phyloP scores from a whole-genome alignment of 345 rosid genomes.

The Dipteronia sinensis region DNA sequence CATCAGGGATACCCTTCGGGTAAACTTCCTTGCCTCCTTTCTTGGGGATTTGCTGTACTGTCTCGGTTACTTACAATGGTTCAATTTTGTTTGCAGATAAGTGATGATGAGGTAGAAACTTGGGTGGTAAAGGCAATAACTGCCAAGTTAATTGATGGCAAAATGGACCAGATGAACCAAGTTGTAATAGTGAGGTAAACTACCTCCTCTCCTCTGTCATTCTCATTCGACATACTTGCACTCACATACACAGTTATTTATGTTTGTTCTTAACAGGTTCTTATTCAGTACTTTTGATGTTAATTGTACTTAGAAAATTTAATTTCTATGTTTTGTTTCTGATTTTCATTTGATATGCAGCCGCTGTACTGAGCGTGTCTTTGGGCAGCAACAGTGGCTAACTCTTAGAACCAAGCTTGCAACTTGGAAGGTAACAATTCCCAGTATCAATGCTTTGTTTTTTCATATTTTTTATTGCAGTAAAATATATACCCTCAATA shows the following conservation, averaged over 20 bases:
- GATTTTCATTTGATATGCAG: slow-evolving; percentile 39
- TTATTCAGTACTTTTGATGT: not conserved
- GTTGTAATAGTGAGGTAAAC: slow-evolving; percentile 73
- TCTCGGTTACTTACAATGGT: slow-evolving; percentile 10
- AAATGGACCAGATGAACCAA: slow-evolving; percentile 95
- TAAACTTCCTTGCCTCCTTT: slow-evolving; percentile 26
- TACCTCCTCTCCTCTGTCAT: not conserved
- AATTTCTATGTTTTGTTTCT: slow-evolving; percentile 7
- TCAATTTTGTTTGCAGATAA: slow-evolving; percentile 46
- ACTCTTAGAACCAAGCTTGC: slow-evolving; percentile 66
- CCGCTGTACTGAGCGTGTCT: slow-evolving; percentile 70
- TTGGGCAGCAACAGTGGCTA: slow-evolving; percentile 76
- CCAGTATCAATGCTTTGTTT: not conserved
- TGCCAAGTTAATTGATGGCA: slow-evolving; percentile 74
- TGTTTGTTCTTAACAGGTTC: not conserved
- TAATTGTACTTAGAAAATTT: not conserved
- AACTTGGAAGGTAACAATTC: slow-evolving; percentile 67
- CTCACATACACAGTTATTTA: not conserved
- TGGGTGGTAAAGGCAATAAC: slow-evolving; percentile 93
- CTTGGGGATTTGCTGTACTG: slow-evolving; percentile 4
- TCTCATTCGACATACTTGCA: not conserved
- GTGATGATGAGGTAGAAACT: slow-evolving; percentile 76
- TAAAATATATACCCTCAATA: not conserved
- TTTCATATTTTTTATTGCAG: not conserved
- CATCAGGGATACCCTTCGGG: slow-evolving; percentile 74